phyloP scores from a whole-genome alignment of 768 basidiomycete genomes.

The Kwoniella mangroviensis region DNA sequence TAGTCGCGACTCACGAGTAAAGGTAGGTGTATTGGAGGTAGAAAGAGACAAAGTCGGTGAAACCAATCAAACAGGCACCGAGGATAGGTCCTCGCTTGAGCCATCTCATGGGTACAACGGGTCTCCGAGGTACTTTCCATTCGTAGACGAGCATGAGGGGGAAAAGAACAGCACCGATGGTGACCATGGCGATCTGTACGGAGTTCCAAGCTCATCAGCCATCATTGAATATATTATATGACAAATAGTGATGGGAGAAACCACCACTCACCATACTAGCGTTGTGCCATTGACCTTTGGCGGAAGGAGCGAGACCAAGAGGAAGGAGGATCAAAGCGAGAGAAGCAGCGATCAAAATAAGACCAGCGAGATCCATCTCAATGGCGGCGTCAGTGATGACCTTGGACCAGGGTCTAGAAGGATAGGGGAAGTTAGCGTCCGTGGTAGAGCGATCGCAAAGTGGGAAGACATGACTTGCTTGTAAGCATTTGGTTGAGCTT shows the following conservation, averaged over 20 bases:
- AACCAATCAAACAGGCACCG: slow-evolving; percentile 67
- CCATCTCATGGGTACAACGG: slow-evolving; percentile 69
- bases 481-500: slow-evolving; percentile 13
- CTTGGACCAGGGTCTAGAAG: slow-evolving; percentile 1
- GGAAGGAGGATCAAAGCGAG: slow-evolving; percentile 56
- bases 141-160: slow-evolving; percentile 56
- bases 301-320: slow-evolving; percentile 50
- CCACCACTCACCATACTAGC: slow-evolving; percentile 46
- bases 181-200: slow-evolving; percentile 56
- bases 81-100: slow-evolving; percentile 67
- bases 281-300: slow-evolving; percentile 49
- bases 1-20: slow-evolving; percentile 69
- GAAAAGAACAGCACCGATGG: slow-evolving; percentile 54
- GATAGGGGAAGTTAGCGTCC: background rate
- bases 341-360: slow-evolving; percentile 55
- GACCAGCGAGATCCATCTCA: slow-evolving; percentile 53
- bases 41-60: slow-evolving; percentile 60
- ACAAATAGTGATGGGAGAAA: background rate
- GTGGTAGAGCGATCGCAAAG: background rate
- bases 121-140: slow-evolving; percentile 63
- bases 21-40: slow-evolving; percentile 73
- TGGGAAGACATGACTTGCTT: background rate
- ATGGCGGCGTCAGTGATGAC: slow-evolving; percentile 29
- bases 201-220: background rate
- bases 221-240: background rate